These are phyloP conservation scores for Daedalea quercina DNA, from an alignment of 768 basidiomycete species.

Conservation along the genomic window DNA sequence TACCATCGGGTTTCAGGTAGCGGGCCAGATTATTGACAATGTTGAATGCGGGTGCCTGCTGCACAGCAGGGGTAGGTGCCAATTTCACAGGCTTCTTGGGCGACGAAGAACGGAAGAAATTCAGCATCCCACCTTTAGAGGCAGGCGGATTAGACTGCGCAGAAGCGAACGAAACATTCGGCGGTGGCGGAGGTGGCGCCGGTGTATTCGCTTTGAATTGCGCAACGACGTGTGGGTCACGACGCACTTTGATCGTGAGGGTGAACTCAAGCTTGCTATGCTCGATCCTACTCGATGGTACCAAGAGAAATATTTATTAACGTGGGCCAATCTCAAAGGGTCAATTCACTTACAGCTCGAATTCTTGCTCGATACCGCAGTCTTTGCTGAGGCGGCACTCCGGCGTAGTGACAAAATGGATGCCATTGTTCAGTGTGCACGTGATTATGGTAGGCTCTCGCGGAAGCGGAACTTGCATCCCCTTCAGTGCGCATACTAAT, in stretches of 20 bases:
- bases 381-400: conserved; percentile 56
- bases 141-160: conserved; percentile 43
- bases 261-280: conserved; percentile 95
- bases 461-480: conserved; percentile 73
- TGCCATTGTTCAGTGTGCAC: conserved; percentile 93
- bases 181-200: conserved; percentile 37
- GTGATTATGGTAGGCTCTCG: conserved; percentile 66
- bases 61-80: conserved; percentile 28
- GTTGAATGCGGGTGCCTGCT: conserved; percentile 24
- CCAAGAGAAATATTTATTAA: no score
- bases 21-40: conserved; percentile 58
- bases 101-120: conserved; percentile 63
- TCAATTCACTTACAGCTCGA: conserved; percentile 66
- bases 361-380: conserved; percentile 77
- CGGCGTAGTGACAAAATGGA: conserved; percentile 91
- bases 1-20: conserved; percentile 80
- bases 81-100: conserved; percentile 49
- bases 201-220: conserved; percentile 64
- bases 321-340: no score
- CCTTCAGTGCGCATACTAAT: conserved; percentile 70
- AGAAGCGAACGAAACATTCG: conserved; percentile 21
- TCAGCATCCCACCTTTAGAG: conserved; percentile 58
- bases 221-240: conserved; percentile 77
- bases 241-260: conserved; percentile 78
- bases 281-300: conserved; percentile 53